A percentile compares a stretch with the other conserved stretches of the same genome.
These are phyloP conservation scores for Trichoderma lentiforme DNA, from an alignment of 2,329 filamentous ascomycete genomes.

Conservation along the genomic window DNA sequence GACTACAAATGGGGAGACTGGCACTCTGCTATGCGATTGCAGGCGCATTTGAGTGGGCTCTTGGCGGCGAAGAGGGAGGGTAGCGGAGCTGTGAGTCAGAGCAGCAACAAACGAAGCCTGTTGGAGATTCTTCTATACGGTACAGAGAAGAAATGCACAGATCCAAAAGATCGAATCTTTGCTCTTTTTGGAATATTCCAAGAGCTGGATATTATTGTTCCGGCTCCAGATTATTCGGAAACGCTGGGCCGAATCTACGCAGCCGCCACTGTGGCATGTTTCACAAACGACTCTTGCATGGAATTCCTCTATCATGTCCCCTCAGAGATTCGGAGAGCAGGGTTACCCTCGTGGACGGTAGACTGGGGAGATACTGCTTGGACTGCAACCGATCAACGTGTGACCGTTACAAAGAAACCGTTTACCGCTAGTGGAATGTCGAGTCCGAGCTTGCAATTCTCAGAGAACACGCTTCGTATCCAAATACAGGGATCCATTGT, in stretches of 20 bases:
- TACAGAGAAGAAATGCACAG: background rate
- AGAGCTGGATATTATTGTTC: background rate
- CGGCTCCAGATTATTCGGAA: background rate
- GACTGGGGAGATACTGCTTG: background rate
- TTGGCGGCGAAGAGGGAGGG: background rate
- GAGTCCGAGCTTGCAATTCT: background rate
- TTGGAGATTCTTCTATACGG: background rate
- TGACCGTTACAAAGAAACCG: background rate
- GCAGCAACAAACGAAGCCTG: background rate
- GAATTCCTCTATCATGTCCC: background rate
- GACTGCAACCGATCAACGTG: background rate
- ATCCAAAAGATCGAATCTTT: background rate
- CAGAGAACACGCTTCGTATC: background rate
- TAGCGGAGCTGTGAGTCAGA: background rate
- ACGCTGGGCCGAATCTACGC: slow-evolving; percentile 1
- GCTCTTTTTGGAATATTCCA: background rate
- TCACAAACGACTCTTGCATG: background rate
- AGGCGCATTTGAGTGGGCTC: background rate
- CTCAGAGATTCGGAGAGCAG: background rate
- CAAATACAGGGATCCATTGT: background rate
- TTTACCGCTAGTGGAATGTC: background rate
- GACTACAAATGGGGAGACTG: background rate
- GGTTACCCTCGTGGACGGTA: background rate
- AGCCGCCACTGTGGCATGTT: background rate
- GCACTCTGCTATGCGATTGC: background rate